Base-by-base conservation (phyloP, 2,329 filamentous ascomycete genomes). In the Alternaria brassicicola region DNA sequence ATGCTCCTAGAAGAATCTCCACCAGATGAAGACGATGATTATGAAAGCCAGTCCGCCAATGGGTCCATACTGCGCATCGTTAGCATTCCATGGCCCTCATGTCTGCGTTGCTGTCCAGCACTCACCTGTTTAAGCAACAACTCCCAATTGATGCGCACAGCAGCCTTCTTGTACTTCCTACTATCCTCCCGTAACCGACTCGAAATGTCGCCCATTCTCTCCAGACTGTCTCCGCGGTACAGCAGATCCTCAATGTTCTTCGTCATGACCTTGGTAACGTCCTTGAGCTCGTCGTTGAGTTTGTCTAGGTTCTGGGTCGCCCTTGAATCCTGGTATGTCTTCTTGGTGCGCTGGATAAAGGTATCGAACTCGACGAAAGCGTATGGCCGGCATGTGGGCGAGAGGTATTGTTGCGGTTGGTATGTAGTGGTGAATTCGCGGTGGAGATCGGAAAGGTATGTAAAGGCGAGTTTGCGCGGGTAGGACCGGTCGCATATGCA, bases 241-340 rank as follows among this genome's bases (percentile, higher is more conserved):
- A 99, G 82, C 74, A 99, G 81, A 78, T 99, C 95, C 83, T 99
- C 95, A 68, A 99, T 98, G 78, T 99, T 99, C 86, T 98, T 98
- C 55, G 93, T 98, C 96, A 99, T 99, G 74, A 99, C 93, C 81
- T 97, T 93, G 1, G 95, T 98, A 54, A 99, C 96, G 79, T 98
- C 95, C 77, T 93, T 90, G 66, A 99, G 86, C 84, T 99, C 96
- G 75, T 97, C 92, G 75, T 99, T 98, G 66, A 99, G 84, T 80
- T 94, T 93, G 79, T 96, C 92, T 57, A 99, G 86, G 79, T 98
- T 98, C 80, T 93, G 91, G 13, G 91, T 87, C 15, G 95, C 95
- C 65, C 95, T 89, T 53, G 90, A 88, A 78, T 99, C 95, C 70
- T 95, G 91, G 80, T 99, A 99, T 26, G 93, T 93, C 70, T 93